These are phyloP conservation scores for Microdochium nivale DNA, from an alignment of 2,329 filamentous ascomycete species.

Conservation along the genomic window DNA sequence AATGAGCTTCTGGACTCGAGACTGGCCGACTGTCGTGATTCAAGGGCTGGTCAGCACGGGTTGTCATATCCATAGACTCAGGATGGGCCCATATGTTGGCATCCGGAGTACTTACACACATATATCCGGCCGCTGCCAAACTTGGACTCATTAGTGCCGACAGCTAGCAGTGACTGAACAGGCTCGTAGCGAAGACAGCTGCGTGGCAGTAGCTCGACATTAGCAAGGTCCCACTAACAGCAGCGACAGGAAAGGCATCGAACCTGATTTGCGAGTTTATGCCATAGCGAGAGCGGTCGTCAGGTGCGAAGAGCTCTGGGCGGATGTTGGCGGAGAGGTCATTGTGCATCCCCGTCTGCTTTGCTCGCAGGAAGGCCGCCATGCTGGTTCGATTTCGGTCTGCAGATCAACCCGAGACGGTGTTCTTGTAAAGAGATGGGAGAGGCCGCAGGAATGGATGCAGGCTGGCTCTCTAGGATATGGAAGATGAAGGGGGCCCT, in stretches of 20 bases:
- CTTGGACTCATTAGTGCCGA: conserved; percentile 81
- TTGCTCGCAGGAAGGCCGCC: conserved; percentile 82
- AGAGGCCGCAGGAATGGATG: too few species aligned
- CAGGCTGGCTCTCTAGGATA: too few species aligned
- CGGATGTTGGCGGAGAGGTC: conserved; percentile 79
- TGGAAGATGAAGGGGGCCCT: neutral
- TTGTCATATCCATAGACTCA: neutral
- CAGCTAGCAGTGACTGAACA: conserved; percentile 83
- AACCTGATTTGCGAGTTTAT: conserved; percentile 69
- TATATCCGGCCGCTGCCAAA: conserved; percentile 85
- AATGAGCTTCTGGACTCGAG: conserved; percentile 69
- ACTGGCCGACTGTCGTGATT: conserved; percentile 52
- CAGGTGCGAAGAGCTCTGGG: conserved; percentile 69
- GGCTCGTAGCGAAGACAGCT: conserved; percentile 87
- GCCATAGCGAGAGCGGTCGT: conserved; percentile 76
- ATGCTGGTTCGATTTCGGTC: conserved; percentile 36
- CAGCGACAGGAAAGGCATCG: neutral
- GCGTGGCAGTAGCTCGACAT: conserved; percentile 12
- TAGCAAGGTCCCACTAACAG: neutral
- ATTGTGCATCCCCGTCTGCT: conserved; percentile 86
- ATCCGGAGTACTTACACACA: conserved; percentile 34
- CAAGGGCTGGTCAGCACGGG: neutral
- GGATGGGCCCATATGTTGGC: neutral
- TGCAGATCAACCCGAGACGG: neutral
- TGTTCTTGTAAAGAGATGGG: too few species aligned